Percentiles rank a stretch among this genome's conserved stretches.
Evolutionary conservation across 1,284 basidiomycete genomes (phyloP).

Genomic region (Takashimella tepidaria): DNA sequence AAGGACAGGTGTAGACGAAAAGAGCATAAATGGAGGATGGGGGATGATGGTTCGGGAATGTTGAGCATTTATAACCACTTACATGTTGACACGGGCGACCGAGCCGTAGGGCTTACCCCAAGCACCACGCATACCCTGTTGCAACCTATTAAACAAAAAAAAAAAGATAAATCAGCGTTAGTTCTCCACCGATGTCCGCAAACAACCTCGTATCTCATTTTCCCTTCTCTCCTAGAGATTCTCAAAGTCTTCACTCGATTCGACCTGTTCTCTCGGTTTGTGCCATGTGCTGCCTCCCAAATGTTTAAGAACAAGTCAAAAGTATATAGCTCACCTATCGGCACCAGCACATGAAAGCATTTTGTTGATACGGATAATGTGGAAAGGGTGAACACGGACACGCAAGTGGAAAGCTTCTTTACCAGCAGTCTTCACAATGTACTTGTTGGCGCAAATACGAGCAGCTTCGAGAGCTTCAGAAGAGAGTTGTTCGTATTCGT

Average conservation of each 20-base stretch:
- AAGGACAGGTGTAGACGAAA: too few relatives aligned
- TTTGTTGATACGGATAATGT: constrained; percentile 99
- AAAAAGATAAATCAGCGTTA: too few relatives aligned
- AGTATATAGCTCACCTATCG: constrained; percentile 66
- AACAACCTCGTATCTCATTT: too few relatives aligned
- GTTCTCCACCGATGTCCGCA: too few relatives aligned
- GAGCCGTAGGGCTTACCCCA: constrained; percentile 97
- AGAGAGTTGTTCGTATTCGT: constrained; percentile 97
- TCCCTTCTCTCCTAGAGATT: too few relatives aligned
- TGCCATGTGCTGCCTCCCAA: too few relatives aligned
- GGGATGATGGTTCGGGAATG: not conserved
- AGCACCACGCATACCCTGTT: constrained; percentile 99
- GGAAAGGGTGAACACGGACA: constrained; percentile 97
- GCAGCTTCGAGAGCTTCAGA: constrained; percentile 96
- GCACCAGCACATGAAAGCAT: constrained; percentile 99
- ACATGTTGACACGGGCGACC: constrained; percentile 48
- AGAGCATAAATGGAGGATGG: constrained; percentile 49
- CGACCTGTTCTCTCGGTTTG: too few relatives aligned
- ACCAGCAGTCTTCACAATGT: constrained; percentile 95
- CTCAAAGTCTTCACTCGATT: too few relatives aligned
- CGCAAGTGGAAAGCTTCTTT: constrained; percentile 99
- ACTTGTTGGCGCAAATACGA: constrained; percentile 99
- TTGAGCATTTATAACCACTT: constrained; percentile 9
- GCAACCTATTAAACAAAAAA: constrained; percentile 72
- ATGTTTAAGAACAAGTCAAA: too few relatives aligned